These are phyloP conservation scores for Diplodia sapinea DNA, from an alignment of 2,329 filamentous ascomycete genomes.

Conservation along the genomic window DNA sequence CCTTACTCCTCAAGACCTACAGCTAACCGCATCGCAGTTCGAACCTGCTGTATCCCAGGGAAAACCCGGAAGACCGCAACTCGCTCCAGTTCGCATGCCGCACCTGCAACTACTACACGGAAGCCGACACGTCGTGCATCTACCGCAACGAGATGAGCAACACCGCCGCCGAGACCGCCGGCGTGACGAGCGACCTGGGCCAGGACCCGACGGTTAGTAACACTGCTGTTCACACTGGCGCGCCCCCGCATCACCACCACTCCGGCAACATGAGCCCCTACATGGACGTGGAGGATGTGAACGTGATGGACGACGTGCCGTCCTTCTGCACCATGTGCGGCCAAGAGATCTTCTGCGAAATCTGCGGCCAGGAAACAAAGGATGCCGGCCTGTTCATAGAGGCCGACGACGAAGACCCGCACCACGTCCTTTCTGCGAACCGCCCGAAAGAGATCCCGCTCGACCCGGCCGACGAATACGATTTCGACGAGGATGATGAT, in stretches of 20 bases:
- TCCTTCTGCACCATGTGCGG: conserved; percentile 65
- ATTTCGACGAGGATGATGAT: conserved; percentile 33
- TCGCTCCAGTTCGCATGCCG: conserved; percentile 90
- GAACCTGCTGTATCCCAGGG: conserved; percentile 97
- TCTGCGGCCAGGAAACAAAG: conserved; percentile 56
- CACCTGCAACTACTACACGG: conserved; percentile 90
- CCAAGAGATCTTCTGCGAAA: conserved; percentile 60
- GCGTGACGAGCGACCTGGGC: conserved; percentile 95
- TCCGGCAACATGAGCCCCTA: conserved; percentile 32
- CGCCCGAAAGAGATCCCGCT: conserved; percentile 25
- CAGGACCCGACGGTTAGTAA: conserved; percentile 97
- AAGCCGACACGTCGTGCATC: conserved; percentile 85
- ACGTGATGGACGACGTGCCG: conserved; percentile 42
- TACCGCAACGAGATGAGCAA: conserved; percentile 95
- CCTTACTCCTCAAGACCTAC: background rate
- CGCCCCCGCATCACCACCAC: conserved; percentile 12
- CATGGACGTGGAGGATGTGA: conserved; percentile 34
- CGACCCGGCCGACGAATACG: conserved; percentile 15
- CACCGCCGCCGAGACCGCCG: conserved; percentile 90
- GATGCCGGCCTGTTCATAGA: conserved; percentile 54
- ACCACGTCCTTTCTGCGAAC: conserved; percentile 33
- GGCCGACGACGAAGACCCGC: conserved; percentile 44
- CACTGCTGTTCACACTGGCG: conserved; percentile 15
- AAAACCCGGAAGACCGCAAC: conserved; percentile 81
- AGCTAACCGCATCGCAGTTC: conserved; percentile 61